phyloP scores from a whole-genome alignment of 768 basidiomycete species.

The Naematelia aurantialba region DNA sequence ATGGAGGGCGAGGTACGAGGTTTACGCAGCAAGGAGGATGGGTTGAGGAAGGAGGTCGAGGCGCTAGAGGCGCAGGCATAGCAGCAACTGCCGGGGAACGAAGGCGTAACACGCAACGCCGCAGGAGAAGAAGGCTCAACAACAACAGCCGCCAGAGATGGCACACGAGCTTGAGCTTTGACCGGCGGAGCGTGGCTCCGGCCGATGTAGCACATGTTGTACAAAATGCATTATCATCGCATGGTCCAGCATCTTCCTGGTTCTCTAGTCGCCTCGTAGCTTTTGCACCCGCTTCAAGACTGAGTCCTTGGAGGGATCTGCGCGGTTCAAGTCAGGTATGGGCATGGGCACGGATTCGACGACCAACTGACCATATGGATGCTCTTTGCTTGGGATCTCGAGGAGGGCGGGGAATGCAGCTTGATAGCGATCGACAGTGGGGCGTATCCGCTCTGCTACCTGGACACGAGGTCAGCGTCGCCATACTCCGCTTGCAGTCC shows the following conservation, averaged over 20 bases:
- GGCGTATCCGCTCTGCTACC: slow-evolving; percentile 96
- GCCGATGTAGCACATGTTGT: slow-evolving; percentile 7
- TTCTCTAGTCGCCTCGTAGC: slow-evolving; percentile 75
- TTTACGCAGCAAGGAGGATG: slow-evolving; percentile 45
- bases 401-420: slow-evolving; percentile 94
- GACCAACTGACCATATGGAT: slow-evolving; percentile 93
- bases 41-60: slow-evolving; percentile 37
- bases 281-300: slow-evolving; percentile 95
- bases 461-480: slow-evolving; percentile 46
- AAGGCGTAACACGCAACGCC: too few species aligned
- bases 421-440: slow-evolving; percentile 89
- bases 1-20: slow-evolving; percentile 69
- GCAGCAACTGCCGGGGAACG: not conserved
- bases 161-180: not conserved
- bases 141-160: too few species aligned
- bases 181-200: too few species aligned
- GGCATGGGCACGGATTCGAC: slow-evolving; percentile 12
- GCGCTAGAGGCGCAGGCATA: slow-evolving; percentile 28
- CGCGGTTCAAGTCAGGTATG: not conserved
- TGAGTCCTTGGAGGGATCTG: slow-evolving; percentile 94
- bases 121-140: too few species aligned
- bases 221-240: slow-evolving; percentile 7
- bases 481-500: not conserved
- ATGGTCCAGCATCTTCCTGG: not conserved
- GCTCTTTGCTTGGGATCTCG: slow-evolving; percentile 97